These are phyloP conservation scores for Prunus kanzakura DNA, from an alignment of 306 rosid species.

Conservation along the genomic window DNA sequence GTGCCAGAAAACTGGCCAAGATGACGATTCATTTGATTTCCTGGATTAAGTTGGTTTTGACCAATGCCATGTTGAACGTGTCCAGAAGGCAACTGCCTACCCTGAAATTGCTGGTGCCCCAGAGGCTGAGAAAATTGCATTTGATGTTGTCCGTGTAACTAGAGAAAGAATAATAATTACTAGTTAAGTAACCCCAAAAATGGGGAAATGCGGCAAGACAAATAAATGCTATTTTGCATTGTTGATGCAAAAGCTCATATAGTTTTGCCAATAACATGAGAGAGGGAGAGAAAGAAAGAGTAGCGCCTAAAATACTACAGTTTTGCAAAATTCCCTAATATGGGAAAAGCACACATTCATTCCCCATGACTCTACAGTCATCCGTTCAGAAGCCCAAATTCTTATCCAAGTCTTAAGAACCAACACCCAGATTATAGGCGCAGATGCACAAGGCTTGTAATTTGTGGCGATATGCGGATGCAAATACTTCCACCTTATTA, in stretches of 20 bases:
- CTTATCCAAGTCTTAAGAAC: not conserved
- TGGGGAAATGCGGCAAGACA: slow-evolving; percentile 14
- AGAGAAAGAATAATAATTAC: slow-evolving; percentile 20
- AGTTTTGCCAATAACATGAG: not conserved
- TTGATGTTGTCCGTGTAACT: slow-evolving; percentile 88
- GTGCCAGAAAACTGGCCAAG: slow-evolving; percentile 71
- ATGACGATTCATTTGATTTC: slow-evolving; percentile 83
- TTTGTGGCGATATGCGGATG: not conserved
- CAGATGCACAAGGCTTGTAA: not conserved
- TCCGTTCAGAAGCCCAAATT: not conserved
- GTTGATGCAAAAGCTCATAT: not conserved
- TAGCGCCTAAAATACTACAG: not conserved
- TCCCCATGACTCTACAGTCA: not conserved
- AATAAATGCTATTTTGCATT: slow-evolving; percentile 9
- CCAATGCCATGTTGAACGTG: slow-evolving; percentile 83
- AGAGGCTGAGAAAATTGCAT: slow-evolving; percentile 85
- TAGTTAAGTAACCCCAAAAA: slow-evolving; percentile 15
- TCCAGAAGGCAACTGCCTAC: slow-evolving; percentile 82
- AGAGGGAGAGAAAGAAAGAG: not conserved
- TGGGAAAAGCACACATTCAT: not conserved
- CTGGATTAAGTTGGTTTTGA: slow-evolving; percentile 90
- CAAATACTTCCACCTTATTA: not conserved
- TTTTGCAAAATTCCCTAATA: not conserved
- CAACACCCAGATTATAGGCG: not conserved
- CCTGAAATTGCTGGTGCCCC: slow-evolving; percentile 91